phyloP scores from a whole-genome alignment of 305 asterid species.

The Euphrasia arctica region DNA sequence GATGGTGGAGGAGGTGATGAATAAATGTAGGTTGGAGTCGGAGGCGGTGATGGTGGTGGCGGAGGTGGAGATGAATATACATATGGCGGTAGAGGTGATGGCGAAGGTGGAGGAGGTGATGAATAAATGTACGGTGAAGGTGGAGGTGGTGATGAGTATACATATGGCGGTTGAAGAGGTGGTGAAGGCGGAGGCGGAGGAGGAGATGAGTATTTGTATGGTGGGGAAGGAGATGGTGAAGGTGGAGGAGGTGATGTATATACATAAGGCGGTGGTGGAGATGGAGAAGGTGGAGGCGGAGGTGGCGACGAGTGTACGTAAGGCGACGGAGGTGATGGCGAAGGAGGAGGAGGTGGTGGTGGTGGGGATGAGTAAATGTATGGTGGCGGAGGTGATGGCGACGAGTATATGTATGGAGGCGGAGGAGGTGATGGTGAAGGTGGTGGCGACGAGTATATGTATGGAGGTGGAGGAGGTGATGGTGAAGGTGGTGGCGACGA shows the following conservation, averaged over 20 bases:
- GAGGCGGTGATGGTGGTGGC: conserved; percentile 27
- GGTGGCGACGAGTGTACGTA: conserved; percentile 16
- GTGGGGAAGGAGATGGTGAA: background rate
- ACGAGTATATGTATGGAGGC: no score
- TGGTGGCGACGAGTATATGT: background rate
- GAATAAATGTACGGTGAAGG: conserved; percentile 29
- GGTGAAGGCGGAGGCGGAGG: conserved; percentile 26
- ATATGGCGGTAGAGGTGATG: conserved; percentile 22
- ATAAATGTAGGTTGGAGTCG: conserved; percentile 25
- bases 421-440: no score
- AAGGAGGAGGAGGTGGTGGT: conserved; percentile 30
- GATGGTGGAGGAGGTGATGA: conserved; percentile 31
- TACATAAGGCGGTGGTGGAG: conserved; percentile 53
- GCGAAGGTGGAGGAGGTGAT: conserved; percentile 32
- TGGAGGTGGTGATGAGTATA: conserved; percentile 20
- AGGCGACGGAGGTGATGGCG: conserved; percentile 7
- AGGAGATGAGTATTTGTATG: background rate
- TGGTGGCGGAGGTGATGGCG: conserved; percentile 31
- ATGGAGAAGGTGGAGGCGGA: conserved; percentile 49
- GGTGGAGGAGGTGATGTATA: background rate
- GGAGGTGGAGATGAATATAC: conserved; percentile 4
- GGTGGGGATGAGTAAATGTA: conserved; percentile 21
- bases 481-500: no score
- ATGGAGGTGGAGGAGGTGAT: conserved; percentile 46
- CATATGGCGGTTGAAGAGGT: conserved; percentile 10